Conservation (phyloP, 2,329 filamentous ascomycete species). For the Fusarium floridanum region DNA sequence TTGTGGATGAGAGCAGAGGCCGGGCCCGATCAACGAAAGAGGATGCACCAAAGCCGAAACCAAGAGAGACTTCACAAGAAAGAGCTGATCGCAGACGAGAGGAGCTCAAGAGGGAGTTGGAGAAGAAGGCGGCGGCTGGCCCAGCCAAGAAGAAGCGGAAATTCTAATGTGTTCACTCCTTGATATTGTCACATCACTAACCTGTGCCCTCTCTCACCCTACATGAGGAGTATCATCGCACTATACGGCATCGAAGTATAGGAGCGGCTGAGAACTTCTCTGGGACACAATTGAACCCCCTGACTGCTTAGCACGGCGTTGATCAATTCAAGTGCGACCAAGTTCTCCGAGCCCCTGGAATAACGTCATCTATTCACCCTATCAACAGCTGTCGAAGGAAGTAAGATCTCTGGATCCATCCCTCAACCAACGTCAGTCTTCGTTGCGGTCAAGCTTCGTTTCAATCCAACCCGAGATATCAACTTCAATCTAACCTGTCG, state of each 20-base stretch:
- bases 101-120: constrained; percentile 65
- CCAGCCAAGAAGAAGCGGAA: constrained; percentile 69
- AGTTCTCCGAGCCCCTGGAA: background rate
- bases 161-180: constrained; percentile 54
- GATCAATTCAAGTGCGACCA: background rate
- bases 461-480: background rate
- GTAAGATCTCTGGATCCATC: background rate
- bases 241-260: background rate
- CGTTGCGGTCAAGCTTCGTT: background rate
- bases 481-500: background rate
- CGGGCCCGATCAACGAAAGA: constrained; percentile 37
- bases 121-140: constrained; percentile 62
- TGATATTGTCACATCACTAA: background rate
- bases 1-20: constrained; percentile 36
- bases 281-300: background rate
- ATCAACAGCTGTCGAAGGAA: background rate
- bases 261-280: background rate
- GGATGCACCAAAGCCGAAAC: constrained; percentile 47
- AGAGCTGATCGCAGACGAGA: constrained; percentile 63
- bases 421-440: background rate
- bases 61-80: constrained; percentile 60
- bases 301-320: background rate
- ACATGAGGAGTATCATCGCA: background rate
- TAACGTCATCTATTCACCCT: background rate
- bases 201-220: no score